Conservation (phyloP, 2,329 filamentous ascomycete genomes). For the Alternaria solani region DNA sequence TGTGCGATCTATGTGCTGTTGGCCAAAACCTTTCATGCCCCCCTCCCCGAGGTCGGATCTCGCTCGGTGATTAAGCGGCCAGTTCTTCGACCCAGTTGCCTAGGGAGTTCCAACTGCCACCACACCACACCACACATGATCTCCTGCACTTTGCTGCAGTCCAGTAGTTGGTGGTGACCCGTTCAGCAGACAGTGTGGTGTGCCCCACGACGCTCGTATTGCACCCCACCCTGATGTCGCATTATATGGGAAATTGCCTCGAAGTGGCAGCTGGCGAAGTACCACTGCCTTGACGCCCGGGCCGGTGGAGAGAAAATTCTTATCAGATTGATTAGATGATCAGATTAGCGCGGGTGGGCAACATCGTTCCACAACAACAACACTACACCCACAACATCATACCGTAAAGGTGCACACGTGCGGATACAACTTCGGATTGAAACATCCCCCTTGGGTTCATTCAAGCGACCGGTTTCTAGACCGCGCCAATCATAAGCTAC, state of each 20-base stretch:
- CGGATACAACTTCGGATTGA: not conserved
- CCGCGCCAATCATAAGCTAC: not conserved
- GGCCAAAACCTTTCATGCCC: not conserved
- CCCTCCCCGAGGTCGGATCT: not conserved
- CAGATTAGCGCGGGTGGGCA: constrained; percentile 14
- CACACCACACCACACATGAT: not conserved
- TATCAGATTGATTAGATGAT: constrained; percentile 42
- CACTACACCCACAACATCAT: not conserved
- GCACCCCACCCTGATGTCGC: not conserved
- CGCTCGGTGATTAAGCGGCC: not conserved
- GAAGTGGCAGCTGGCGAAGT: constrained; percentile 15
- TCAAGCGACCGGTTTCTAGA: not conserved
- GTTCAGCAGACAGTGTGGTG: not conserved
- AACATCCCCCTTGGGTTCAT: no score
- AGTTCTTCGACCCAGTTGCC: not conserved
- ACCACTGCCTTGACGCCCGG: constrained; percentile 19
- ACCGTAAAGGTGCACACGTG: not conserved
- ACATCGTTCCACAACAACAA: constrained; percentile 1
- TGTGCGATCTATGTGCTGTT: not conserved
- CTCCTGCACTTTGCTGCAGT: not conserved
- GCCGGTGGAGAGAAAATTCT: constrained; percentile 19
- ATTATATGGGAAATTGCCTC: constrained; percentile 4
- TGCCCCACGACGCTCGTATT: constrained; percentile 8
- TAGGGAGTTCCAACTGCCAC: not conserved
- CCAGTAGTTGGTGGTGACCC: not conserved